These are phyloP conservation scores for Leccinum sublutescens DNA, from an alignment of 768 basidiomycete genomes.

Conservation along the genomic window DNA sequence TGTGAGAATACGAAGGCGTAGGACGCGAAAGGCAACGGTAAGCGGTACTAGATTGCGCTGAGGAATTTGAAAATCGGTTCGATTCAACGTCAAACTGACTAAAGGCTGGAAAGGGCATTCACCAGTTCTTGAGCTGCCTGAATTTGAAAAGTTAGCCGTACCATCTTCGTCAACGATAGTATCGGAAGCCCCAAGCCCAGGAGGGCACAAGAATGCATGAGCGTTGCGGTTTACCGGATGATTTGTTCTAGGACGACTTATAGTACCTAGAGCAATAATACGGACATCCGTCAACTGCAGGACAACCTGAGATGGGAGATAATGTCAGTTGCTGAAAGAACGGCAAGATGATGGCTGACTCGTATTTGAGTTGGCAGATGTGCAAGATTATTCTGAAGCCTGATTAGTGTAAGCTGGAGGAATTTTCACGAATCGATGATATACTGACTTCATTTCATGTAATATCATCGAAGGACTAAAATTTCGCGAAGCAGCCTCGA, in stretches of 20 bases:
- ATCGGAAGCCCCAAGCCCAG: conserved; percentile 48
- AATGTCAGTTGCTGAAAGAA: conserved; percentile 8
- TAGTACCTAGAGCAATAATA: conserved; percentile 67
- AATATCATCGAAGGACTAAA: conserved; percentile 69
- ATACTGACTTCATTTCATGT: conserved; percentile 69
- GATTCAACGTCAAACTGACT: neutral
- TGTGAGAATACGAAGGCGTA: conserved; percentile 51
- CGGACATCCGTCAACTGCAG: conserved; percentile 70
- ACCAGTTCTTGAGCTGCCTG: conserved; percentile 10
- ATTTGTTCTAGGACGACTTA: conserved; percentile 54
- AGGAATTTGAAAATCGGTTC: conserved; percentile 1
- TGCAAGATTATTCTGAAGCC: conserved; percentile 64
- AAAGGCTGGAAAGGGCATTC: neutral
- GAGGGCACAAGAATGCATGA: conserved; percentile 64
- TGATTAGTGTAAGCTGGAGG: conserved; percentile 26
- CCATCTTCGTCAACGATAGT: neutral
- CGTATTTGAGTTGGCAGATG: conserved; percentile 66
- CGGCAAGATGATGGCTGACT: conserved; percentile 40
- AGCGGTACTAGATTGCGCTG: conserved; percentile 8
- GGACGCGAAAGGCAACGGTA: conserved; percentile 54
- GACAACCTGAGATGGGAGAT: conserved; percentile 47
- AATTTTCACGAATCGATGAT: neutral
- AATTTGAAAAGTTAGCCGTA: neutral
- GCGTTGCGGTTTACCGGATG: conserved; percentile 67
- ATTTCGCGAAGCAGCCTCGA: conserved; percentile 62